Evolutionary conservation across 495 filamentous ascomycete genomes (phyloP).

Genomic region (Trichoderma parareesei): DNA sequence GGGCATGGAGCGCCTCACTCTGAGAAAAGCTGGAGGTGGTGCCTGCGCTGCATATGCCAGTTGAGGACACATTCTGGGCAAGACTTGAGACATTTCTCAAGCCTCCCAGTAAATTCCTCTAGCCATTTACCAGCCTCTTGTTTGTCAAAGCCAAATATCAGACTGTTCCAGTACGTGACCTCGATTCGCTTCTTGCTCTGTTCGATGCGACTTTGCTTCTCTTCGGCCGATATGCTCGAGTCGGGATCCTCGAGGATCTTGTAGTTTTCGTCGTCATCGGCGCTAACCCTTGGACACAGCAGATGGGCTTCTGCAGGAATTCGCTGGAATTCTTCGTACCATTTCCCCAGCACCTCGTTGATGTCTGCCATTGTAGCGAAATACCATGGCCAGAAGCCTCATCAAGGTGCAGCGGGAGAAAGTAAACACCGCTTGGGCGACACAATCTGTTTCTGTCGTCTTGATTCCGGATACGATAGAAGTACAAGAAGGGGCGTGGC

Average conservation of each 20-base stretch:
- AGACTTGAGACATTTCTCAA: constrained; percentile 42
- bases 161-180: constrained; percentile 53
- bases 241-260: constrained; percentile 38
- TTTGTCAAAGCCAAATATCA: constrained; percentile 58
- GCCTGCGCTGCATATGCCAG: constrained; percentile 66
- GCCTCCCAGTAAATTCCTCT: constrained; percentile 45
- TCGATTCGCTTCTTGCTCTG: constrained; percentile 45
- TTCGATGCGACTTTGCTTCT: constrained; percentile 35
- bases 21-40: constrained; percentile 52
- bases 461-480: too few species aligned
- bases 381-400: constrained; percentile 1
- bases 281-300: constrained; percentile 35
- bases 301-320: constrained; percentile 24
- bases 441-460: constrained; percentile 10
- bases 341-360: constrained; percentile 18
- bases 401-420: neutral
- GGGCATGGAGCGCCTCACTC: constrained; percentile 26
- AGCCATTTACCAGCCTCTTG: constrained; percentile 53
- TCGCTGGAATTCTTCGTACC: constrained; percentile 22
- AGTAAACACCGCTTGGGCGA: neutral
- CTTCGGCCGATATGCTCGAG: constrained; percentile 21
- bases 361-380: constrained; percentile 22
- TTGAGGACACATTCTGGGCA: constrained; percentile 75
- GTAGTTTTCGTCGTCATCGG: constrained; percentile 43
- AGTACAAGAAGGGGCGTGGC: too few species aligned